Conservation (phyloP, 257 asterid species). For the Agastache rugosa region DNA sequence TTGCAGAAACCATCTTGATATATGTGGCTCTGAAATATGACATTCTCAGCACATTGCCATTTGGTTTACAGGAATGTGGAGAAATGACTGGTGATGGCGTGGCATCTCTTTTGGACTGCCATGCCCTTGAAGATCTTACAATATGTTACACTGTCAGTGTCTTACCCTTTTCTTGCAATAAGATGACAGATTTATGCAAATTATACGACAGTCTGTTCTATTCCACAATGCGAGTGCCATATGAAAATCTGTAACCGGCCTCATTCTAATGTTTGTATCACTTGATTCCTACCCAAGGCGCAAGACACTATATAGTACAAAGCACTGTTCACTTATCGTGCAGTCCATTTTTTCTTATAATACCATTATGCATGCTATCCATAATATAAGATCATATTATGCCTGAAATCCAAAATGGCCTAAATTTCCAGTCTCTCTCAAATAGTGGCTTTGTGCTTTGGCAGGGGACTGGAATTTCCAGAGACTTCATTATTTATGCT, state of each 20-base stretch:
- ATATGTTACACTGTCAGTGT: constrained; percentile 76
- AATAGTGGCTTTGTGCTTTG: not conserved
- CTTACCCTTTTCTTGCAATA: constrained; percentile 22
- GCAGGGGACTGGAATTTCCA: constrained; percentile 74
- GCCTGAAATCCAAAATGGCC: not conserved
- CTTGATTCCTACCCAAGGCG: not conserved
- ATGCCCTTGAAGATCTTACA: constrained; percentile 81
- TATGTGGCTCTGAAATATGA: constrained; percentile 13
- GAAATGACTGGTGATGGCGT: constrained; percentile 69
- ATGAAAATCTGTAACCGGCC: constrained; percentile 1
- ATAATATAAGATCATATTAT: not conserved
- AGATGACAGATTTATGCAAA: not conserved
- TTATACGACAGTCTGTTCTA: not conserved
- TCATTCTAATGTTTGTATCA: constrained; percentile 8
- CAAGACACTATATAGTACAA: not conserved
- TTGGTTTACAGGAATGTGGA: constrained; percentile 77
- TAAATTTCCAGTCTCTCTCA: not conserved
- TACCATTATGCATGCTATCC: constrained; percentile 18
- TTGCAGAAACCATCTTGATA: not conserved
- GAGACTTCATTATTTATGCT: constrained; percentile 58
- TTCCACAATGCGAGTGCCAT: not conserved
- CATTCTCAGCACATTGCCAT: constrained; percentile 28
- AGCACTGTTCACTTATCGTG: not conserved
- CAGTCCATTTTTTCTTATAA: not conserved
- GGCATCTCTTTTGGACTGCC: constrained; percentile 68